Evolutionary conservation across 805 yeast genomes (phyloP).

Genomic region (Yarrowia yakushimensis): DNA sequence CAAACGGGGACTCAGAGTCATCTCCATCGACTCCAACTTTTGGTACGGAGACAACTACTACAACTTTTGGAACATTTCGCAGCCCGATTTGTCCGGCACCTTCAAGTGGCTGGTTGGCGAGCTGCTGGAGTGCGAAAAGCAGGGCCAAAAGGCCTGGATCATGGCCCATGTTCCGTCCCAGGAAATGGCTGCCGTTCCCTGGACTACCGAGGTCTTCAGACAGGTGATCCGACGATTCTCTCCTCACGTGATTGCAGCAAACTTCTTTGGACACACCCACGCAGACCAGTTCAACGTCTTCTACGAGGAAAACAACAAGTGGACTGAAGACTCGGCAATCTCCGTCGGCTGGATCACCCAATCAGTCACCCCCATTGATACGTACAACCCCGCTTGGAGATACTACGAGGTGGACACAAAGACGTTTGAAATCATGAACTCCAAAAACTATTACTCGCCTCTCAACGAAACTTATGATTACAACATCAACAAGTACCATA

Average conservation of each 20-base stretch:
- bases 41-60: background rate
- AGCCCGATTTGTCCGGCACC: background rate
- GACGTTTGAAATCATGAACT: constrained; percentile 57
- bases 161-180: constrained; percentile 61
- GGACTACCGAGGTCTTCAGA: constrained; percentile 53
- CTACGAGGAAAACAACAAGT: constrained; percentile 47
- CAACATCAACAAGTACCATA: background rate
- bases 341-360: constrained; percentile 64
- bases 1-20: background rate
- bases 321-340: constrained; percentile 39
- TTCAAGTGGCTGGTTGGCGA: background rate
- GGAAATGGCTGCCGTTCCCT: constrained; percentile 55
- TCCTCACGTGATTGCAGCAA: constrained; percentile 62
- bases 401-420: constrained; percentile 63
- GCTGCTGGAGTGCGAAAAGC: background rate
- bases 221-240: constrained; percentile 63
- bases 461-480: constrained; percentile 49
- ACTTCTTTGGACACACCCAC: constrained; percentile 71
- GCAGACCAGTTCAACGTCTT: constrained; percentile 61
- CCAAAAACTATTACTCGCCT: constrained; percentile 55
- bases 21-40: background rate
- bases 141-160: background rate
- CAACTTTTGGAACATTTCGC: background rate
- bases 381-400: constrained; percentile 68
- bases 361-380: constrained; percentile 58